Evolutionary conservation across 768 basidiomycete species (phyloP).

Genomic region (Pulveroboletus sp.): DNA sequence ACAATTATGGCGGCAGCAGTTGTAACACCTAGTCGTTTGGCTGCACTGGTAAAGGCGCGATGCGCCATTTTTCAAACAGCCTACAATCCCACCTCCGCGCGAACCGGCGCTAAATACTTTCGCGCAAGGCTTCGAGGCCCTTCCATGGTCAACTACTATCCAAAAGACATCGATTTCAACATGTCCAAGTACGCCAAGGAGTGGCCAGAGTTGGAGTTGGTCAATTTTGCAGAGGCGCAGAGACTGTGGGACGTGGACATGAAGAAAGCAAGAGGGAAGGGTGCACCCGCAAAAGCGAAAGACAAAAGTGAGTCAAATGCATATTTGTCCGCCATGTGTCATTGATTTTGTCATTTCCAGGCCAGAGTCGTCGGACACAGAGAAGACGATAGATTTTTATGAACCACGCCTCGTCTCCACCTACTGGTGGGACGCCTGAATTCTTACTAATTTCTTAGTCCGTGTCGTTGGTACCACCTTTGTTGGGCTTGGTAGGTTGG

Average conservation of each 20-base stretch:
- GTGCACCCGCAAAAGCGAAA: conserved; percentile 79
- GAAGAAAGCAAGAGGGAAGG: conserved; percentile 75
- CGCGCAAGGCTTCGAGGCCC: conserved; percentile 80
- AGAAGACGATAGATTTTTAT: conserved; percentile 40
- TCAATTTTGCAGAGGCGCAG: conserved; percentile 66
- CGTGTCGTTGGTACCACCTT: too few species aligned
- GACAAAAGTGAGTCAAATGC: conserved; percentile 47
- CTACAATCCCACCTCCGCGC: conserved; percentile 77
- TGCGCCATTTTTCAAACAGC: conserved; percentile 81
- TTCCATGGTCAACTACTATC: conserved; percentile 84
- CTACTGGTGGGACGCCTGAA: conserved; percentile 84
- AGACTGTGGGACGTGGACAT: conserved; percentile 66
- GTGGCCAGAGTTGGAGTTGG: conserved; percentile 57
- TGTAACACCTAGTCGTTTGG: conserved; percentile 51
- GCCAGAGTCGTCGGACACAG: conserved; percentile 50
- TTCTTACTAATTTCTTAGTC: too few species aligned
- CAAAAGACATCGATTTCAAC: conserved; percentile 52
- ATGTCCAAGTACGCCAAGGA: conserved; percentile 49
- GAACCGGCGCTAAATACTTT: conserved; percentile 93
- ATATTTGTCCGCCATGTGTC: not conserved
- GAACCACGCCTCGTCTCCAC: conserved; percentile 13
- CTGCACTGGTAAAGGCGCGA: conserved; percentile 59
- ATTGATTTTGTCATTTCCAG: conserved; percentile 28
- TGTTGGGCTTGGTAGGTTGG: too few species aligned
- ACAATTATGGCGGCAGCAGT: conserved; percentile 36